Percentiles rank a stretch among this genome's conserved stretches.
These are phyloP conservation scores for Pseudotsuga menziesii DNA, from an alignment of 75 land plant species.

Conservation along the genomic window DNA sequence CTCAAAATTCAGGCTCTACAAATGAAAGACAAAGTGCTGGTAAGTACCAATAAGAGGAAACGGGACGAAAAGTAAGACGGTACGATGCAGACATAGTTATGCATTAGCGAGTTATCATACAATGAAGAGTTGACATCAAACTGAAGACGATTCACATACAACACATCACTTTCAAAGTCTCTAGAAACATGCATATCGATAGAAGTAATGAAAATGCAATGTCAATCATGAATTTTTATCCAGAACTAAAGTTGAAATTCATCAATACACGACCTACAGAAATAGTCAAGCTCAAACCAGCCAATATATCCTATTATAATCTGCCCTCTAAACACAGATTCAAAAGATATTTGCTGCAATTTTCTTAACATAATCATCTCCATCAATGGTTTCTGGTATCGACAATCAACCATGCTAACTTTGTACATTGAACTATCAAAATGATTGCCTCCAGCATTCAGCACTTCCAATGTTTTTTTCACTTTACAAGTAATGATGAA, in stretches of 20 bases:
- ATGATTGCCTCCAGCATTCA: constrained; percentile 5
- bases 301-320: not conserved
- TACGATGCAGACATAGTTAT: not conserved
- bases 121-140: not conserved
- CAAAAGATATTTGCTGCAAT: not conserved
- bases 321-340: not conserved
- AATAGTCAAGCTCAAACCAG: not conserved
- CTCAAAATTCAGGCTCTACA: not conserved
- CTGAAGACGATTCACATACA: not conserved
- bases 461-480: not conserved
- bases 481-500: not conserved
- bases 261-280: not conserved
- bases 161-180: not conserved
- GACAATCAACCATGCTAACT: constrained; percentile 4
- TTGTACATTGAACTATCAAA: constrained; percentile 5
- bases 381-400: constrained; percentile 3
- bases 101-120: not conserved
- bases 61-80: not conserved
- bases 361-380: constrained; percentile 5
- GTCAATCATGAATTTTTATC: not conserved
- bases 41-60: not conserved
- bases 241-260: not conserved
- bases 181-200: not conserved
- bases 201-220: not conserved
- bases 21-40: not conserved